A percentile compares a stretch with the other conserved stretches of the same genome.
Conservation (phyloP, 1,139 yeast species). For the Pneumocystis wakefieldiae region DNA sequence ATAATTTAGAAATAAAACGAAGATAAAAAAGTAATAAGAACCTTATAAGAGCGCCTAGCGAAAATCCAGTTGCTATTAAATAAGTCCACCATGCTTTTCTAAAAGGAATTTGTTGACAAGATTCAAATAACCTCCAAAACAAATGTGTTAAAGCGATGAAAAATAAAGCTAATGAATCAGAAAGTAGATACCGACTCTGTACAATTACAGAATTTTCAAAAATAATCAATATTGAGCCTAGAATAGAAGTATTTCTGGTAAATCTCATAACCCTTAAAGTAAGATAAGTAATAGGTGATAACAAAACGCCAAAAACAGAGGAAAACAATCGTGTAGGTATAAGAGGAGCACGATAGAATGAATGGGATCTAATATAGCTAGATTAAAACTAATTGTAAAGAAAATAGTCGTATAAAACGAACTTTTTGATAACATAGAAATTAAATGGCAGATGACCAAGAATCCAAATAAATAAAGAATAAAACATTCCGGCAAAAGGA, state of each 20-base stretch:
- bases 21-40: not conserved
- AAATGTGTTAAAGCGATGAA: conserved; percentile 80
- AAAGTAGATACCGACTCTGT: conserved; percentile 73
- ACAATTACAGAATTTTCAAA: conserved; percentile 80
- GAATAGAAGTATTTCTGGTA: conserved; percentile 55
- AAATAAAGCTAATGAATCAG: conserved; percentile 82
- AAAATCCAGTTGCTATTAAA: conserved; percentile 59
- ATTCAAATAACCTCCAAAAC: conserved; percentile 66
- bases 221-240: conserved; percentile 51
- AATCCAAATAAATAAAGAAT: conserved; percentile 56
- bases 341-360: conserved; percentile 41
- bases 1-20: not conserved
- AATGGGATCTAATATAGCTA: conserved; percentile 20
- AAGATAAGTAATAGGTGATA: conserved; percentile 59
- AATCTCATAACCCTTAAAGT: conserved; percentile 82
- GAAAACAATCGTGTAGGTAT: conserved; percentile 76
- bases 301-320: conserved; percentile 65
- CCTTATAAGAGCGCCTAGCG: conserved; percentile 64
- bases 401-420: not conserved
- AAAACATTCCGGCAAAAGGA: conserved; percentile 78
- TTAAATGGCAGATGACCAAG: conserved; percentile 68
- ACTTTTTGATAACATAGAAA: conserved; percentile 54
- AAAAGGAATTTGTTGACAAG: conserved; percentile 46
- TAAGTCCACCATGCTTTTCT: conserved; percentile 53
- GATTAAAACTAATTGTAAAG: not conserved